Conservation (phyloP, 352 stramenopile genomes). For the Peronospora tabacina region DNA sequence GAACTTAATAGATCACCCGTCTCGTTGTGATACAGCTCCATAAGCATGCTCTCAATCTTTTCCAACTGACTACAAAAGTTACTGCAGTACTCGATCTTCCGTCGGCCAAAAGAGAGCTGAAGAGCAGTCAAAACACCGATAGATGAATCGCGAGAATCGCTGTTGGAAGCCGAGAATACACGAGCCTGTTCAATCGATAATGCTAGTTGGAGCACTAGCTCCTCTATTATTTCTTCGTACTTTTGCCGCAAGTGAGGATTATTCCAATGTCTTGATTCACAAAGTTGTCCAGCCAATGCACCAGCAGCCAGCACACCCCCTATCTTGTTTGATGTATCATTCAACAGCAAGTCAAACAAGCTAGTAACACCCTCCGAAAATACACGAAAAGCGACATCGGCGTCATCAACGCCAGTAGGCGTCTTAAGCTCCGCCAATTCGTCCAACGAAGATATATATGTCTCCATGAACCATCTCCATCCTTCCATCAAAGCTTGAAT, state of each 20-base stretch:
- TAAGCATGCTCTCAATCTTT: constrained; percentile 23
- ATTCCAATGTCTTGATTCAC: constrained; percentile 32
- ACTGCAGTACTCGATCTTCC: constrained; percentile 15
- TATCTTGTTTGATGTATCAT: constrained; percentile 11
- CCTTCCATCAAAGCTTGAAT: constrained; percentile 33
- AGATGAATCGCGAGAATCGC: constrained; percentile 12
- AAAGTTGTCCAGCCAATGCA: constrained; percentile 32
- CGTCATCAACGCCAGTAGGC: constrained; percentile 32
- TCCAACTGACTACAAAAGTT: constrained; percentile 17
- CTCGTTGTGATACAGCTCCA: constrained; percentile 10
- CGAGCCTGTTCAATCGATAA: constrained; percentile 33
- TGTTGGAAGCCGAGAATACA: constrained; percentile 27
- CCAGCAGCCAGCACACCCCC: constrained; percentile 29
- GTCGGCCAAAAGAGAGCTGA: constrained; percentile 31
- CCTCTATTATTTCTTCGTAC: constrained; percentile 20
- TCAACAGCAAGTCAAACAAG: constrained; percentile 16
- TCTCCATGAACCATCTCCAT: constrained; percentile 40
- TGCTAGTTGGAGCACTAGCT: constrained; percentile 19
- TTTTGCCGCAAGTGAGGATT: constrained; percentile 21
- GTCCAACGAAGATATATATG: constrained; percentile 32
- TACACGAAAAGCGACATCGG: constrained; percentile 29
- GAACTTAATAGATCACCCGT: constrained; percentile 18
- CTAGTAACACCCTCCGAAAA: constrained; percentile 29
- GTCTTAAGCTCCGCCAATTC: constrained; percentile 36
- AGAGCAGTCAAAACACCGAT: constrained; percentile 27